A percentile compares a stretch with the other conserved stretches of the same genome.
Conservation (phyloP, 768 basidiomycete genomes). For the Gyrodon lividus region DNA sequence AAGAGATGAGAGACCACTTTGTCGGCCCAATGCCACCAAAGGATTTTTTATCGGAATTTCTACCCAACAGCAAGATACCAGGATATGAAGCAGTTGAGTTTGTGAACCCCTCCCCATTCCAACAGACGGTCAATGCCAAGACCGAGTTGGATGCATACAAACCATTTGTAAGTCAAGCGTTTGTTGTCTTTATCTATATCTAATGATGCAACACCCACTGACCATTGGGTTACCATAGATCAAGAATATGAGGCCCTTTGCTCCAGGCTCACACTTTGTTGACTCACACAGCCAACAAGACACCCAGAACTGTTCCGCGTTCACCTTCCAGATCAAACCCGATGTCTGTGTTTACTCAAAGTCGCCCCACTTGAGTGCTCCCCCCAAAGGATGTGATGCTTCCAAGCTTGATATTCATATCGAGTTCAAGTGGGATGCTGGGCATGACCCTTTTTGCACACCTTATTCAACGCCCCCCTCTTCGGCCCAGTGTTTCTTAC, state of each 20-base stretch:
- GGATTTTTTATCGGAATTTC: constrained; percentile 4
- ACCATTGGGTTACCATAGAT: background rate
- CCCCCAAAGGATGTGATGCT: background rate
- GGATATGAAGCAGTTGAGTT: background rate
- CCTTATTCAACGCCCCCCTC: background rate
- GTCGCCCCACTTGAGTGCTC: background rate
- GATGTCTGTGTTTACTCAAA: constrained; percentile 2
- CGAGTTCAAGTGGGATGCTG: constrained; percentile 7
- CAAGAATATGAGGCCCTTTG: background rate
- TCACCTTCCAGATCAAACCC: constrained; percentile 2
- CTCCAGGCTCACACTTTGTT: background rate
- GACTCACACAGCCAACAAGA: background rate
- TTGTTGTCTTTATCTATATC: too few relatives aligned
- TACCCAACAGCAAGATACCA: background rate
- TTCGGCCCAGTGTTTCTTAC: background rate
- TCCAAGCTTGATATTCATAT: constrained; percentile 2
- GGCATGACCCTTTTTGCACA: constrained; percentile 1
- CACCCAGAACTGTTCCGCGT: background rate
- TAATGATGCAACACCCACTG: too few relatives aligned
- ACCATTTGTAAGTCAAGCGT: constrained; percentile 1
- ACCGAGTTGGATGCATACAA: background rate
- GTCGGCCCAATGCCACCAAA: constrained; percentile 5
- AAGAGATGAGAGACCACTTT: background rate
- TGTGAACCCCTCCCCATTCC: background rate
- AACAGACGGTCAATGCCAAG: background rate